These are phyloP conservation scores for Albugo candida DNA, from an alignment of 352 stramenopile genomes.

Conservation along the genomic window DNA sequence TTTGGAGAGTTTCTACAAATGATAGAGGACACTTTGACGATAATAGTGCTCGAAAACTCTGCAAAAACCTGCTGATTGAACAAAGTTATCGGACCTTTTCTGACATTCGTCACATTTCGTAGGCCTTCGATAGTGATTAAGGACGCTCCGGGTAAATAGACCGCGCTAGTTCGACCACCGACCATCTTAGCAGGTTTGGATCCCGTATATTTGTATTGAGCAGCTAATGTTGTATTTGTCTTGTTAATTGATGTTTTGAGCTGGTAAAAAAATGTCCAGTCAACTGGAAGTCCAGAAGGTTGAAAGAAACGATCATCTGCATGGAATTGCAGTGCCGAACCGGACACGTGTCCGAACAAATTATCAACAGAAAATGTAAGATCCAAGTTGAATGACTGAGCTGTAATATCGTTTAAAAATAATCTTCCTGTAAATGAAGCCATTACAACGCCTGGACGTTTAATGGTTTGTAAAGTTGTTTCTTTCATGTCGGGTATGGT, in stretches of 20 bases:
- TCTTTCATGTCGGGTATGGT: constrained; percentile 14
- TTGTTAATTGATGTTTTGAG: constrained; percentile 1
- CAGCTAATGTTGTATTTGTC: constrained; percentile 8
- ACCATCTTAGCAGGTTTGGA: constrained; percentile 24
- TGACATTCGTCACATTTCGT: background rate
- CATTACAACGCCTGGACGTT: constrained; percentile 17
- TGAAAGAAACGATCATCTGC: constrained; percentile 26
- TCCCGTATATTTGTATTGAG: constrained; percentile 20
- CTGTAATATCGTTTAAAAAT: constrained; percentile 22
- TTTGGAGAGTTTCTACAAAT: constrained; percentile 23
- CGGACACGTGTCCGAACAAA: background rate
- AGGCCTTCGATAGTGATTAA: constrained; percentile 8
- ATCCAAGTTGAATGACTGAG: constrained; percentile 28
- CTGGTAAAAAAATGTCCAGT: constrained; percentile 22
- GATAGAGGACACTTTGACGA: constrained; percentile 17
- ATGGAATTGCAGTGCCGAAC: constrained; percentile 10
- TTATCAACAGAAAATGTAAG: constrained; percentile 17
- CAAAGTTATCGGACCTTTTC: constrained; percentile 4
- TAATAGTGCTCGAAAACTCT: constrained; percentile 16
- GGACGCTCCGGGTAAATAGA: constrained; percentile 17
- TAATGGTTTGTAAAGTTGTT: constrained; percentile 3
- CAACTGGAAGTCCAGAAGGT: constrained; percentile 19
- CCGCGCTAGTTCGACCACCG: constrained; percentile 14
- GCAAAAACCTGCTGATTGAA: constrained; percentile 16
- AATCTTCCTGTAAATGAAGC: constrained; percentile 27